Percentiles rank a stretch among this genome's conserved stretches.
Conservation (phyloP, 2,329 filamentous ascomycete genomes). For the Aspergillus piperis region DNA sequence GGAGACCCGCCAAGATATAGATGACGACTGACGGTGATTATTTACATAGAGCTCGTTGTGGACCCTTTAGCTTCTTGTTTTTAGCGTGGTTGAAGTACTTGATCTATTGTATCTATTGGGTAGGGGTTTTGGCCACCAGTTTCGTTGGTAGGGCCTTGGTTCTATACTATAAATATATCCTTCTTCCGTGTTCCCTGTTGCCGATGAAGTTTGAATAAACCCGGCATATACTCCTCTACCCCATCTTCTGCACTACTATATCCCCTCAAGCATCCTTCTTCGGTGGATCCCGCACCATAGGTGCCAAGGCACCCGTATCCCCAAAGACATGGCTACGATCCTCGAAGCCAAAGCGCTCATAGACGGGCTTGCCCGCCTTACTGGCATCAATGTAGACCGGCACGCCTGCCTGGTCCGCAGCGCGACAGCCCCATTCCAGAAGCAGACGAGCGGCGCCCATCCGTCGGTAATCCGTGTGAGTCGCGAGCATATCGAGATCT, state of each 20-base stretch:
- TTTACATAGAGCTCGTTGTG: neutral
- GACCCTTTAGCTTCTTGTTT: too few relatives aligned
- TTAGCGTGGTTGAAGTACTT: too few relatives aligned
- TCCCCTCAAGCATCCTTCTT: neutral
- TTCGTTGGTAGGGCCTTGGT: too few relatives aligned
- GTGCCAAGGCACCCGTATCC: neutral
- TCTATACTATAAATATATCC: too few relatives aligned
- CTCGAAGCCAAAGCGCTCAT: slow-evolving; percentile 18
- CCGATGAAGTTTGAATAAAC: too few relatives aligned
- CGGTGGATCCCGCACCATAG: slow-evolving; percentile 7
- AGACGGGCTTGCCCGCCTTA: slow-evolving; percentile 12
- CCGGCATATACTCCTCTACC: too few relatives aligned
- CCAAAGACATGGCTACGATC: neutral
- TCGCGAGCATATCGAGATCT: slow-evolving; percentile 24
- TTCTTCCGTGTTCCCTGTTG: too few relatives aligned
- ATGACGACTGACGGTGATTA: neutral
- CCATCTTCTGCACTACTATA: too few relatives aligned
- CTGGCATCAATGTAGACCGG: slow-evolving; percentile 19
- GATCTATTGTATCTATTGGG: too few relatives aligned
- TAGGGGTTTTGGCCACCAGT: too few relatives aligned
- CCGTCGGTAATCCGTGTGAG: slow-evolving; percentile 18
- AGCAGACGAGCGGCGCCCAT: slow-evolving; percentile 22
- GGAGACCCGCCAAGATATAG: neutral
- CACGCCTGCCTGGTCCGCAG: slow-evolving; percentile 12
- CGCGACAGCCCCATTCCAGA: slow-evolving; percentile 22